Percentiles rank a stretch among this genome's conserved stretches.
Conservation (phyloP, 2,329 filamentous ascomycete genomes). For the Monosporascus ibericus region DNA sequence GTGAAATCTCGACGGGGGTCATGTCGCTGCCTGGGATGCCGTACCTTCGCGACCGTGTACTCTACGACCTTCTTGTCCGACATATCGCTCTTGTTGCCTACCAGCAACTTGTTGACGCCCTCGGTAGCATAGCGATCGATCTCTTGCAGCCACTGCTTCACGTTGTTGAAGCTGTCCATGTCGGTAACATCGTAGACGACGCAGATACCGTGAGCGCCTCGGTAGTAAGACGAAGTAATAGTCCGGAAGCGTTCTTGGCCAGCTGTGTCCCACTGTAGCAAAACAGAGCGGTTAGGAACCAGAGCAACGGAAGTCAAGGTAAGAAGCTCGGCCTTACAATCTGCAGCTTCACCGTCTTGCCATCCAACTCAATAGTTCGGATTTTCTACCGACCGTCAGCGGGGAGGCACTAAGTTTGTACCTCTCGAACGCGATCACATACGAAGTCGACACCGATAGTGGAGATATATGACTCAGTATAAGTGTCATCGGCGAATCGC, state of each 20-base stretch:
- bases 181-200: conserved; percentile 99
- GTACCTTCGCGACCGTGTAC: conserved; percentile 97
- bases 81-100: conserved; percentile 99
- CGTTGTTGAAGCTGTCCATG: conserved; percentile 99
- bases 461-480: conserved; percentile 99
- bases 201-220: conserved; percentile 97
- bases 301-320: background rate
- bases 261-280: conserved; percentile 87
- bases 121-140: conserved; percentile 99
- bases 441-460: conserved; percentile 99
- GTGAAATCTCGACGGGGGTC: background rate
- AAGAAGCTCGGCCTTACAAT: conserved; percentile 61
- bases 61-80: conserved; percentile 99
- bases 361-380: conserved; percentile 97
- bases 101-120: conserved; percentile 98
- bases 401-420: background rate
- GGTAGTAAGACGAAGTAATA: conserved; percentile 99
- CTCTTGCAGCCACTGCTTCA: conserved; percentile 99
- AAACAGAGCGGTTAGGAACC: conserved; percentile 21
- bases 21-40: conserved; percentile 19
- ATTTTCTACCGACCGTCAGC: conserved; percentile 71
- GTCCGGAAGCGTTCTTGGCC: conserved; percentile 99
- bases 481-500: conserved; percentile 97
- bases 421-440: conserved; percentile 37
- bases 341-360: conserved; percentile 99